These are phyloP conservation scores for Beta corolliflora DNA, from an alignment of 179 eudicot species.

Conservation along the genomic window DNA sequence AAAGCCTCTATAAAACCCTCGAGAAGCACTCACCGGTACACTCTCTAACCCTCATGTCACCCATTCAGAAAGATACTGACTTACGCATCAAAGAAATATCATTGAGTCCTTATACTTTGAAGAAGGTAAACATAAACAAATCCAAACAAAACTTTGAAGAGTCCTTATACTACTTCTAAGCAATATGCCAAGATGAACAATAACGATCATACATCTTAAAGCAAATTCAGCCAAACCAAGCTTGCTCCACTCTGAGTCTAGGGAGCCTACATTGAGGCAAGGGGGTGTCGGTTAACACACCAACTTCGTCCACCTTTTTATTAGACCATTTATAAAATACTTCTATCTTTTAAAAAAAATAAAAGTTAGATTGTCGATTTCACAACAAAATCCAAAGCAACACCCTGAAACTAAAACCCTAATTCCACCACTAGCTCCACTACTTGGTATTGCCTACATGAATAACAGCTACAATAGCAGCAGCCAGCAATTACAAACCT, in stretches of 20 bases:
- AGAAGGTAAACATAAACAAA: neutral
- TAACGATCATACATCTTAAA: neutral
- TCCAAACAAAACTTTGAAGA: neutral
- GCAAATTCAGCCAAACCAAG: neutral
- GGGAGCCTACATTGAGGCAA: too few species aligned
- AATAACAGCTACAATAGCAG: neutral
- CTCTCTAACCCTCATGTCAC: too few species aligned
- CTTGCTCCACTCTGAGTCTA: neutral
- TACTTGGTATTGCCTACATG: neutral
- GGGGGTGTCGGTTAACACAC: too few species aligned
- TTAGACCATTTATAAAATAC: too few species aligned
- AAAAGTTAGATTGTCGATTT: too few species aligned
- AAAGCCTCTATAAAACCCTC: neutral
- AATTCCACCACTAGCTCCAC: neutral
- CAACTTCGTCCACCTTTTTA: too few species aligned
- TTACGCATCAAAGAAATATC: neutral
- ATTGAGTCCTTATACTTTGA: too few species aligned
- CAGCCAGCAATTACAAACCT: neutral
- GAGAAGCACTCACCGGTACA: neutral
- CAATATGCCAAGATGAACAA: neutral
- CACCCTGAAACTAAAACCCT: too few species aligned
- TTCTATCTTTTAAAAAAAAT: too few species aligned
- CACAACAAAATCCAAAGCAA: too few species aligned
- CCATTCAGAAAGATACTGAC: neutral
- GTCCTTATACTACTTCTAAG: neutral